These are phyloP conservation scores for Lepidium aucheri DNA, from an alignment of 345 rosid genomes.

Conservation along the genomic window DNA sequence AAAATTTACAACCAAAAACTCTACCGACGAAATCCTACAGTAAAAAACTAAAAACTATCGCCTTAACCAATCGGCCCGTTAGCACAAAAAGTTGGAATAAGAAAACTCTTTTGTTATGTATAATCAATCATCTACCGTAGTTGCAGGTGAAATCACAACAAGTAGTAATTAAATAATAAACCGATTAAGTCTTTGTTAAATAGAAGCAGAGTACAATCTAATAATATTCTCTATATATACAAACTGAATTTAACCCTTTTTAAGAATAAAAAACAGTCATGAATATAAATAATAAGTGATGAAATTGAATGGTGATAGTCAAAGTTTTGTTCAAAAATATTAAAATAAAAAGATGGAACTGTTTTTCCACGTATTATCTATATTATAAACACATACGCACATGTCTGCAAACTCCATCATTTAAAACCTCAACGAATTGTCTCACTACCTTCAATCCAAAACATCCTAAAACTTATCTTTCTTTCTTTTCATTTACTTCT, in stretches of 20 bases:
- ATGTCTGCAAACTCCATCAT: slow-evolving; percentile 6
- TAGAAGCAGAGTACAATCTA: background rate
- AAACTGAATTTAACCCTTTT: too few species aligned
- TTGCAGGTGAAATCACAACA: background rate
- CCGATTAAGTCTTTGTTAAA: background rate
- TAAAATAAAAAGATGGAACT: background rate
- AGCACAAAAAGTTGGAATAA: background rate
- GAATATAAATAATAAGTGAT: background rate
- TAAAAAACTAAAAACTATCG: too few species aligned
- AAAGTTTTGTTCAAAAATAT: background rate
- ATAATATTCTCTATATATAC: too few species aligned
- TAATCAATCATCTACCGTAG: background rate
- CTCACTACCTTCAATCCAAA: slow-evolving; percentile 8
- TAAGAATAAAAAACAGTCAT: background rate
- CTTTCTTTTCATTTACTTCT: background rate
- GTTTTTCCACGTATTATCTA: slow-evolving; percentile 9
- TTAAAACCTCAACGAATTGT: slow-evolving; percentile 1
- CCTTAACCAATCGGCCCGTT: too few species aligned
- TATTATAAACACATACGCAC: background rate
- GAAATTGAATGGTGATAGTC: background rate
- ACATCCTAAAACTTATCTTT: background rate
- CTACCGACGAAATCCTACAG: too few species aligned
- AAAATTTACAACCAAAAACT: too few species aligned
- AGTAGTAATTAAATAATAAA: background rate
- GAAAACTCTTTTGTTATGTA: background rate